These are phyloP conservation scores for Kingdonia uniflora DNA, from an alignment of 164 flowering plant genomes.

Conservation along the genomic window DNA sequence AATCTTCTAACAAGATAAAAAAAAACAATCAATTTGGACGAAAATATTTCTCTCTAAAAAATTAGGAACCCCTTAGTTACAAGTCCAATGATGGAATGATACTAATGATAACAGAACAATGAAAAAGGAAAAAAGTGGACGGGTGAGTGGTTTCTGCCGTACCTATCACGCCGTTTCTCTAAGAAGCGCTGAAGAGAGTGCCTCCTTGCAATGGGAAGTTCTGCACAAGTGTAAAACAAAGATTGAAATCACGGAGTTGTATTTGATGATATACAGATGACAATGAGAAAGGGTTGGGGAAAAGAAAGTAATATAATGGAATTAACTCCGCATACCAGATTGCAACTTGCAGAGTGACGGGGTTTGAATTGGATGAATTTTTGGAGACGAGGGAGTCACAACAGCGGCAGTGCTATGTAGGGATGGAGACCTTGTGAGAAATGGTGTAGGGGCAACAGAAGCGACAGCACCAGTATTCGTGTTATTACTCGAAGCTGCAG, in stretches of 20 bases:
- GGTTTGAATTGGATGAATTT: constrained; percentile 15
- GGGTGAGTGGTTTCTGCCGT: not conserved
- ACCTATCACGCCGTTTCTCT: constrained; percentile 54
- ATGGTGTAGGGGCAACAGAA: constrained; percentile 17
- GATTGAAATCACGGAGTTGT: not conserved
- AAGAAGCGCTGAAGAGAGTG: constrained; percentile 50
- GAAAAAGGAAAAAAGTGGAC: not conserved
- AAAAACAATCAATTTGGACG: too few relatives aligned
- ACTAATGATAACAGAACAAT: too few relatives aligned
- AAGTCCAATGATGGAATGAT: not conserved
- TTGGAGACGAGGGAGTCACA: constrained; percentile 22
- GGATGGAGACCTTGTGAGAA: constrained; percentile 34
- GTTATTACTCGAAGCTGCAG: constrained; percentile 12
- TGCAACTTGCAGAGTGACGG: constrained; percentile 26
- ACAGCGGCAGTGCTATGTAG: constrained; percentile 30
- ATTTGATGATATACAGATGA: not conserved
- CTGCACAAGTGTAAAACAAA: constrained; percentile 15
- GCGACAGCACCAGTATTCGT: constrained; percentile 4
- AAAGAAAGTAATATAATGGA: too few relatives aligned
- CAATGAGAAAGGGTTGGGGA: not conserved
- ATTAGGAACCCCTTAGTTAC: too few relatives aligned
- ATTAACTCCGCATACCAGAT: constrained; percentile 22
- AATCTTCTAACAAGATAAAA: too few relatives aligned
- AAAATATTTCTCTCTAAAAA: too few relatives aligned
- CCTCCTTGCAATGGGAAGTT: constrained; percentile 43